Percentiles rank a stretch among this genome's conserved stretches.
phyloP scores from a whole-genome alignment of 768 basidiomycete species.

The Lactarius hatsudake region DNA sequence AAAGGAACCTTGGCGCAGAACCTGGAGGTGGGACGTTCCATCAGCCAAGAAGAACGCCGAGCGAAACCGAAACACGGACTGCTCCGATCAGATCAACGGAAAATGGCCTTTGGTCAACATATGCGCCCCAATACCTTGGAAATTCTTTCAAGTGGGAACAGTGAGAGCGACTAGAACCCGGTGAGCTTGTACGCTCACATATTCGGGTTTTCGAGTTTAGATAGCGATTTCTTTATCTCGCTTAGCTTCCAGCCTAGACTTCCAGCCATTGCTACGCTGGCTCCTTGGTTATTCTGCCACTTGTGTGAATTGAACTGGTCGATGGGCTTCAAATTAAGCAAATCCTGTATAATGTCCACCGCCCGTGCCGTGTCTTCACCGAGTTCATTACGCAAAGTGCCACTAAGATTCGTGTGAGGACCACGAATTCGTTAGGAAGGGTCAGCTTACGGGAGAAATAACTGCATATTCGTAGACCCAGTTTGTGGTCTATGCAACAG shows the following conservation, averaged over 20 bases:
- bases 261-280: conserved; percentile 20
- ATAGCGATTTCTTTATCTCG: conserved; percentile 9
- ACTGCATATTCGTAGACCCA: conserved; percentile 25
- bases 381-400: conserved; percentile 13
- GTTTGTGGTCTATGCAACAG: conserved; percentile 26
- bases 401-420: background rate
- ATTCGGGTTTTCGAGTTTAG: background rate
- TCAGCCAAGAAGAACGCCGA: background rate
- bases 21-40: conserved; percentile 34
- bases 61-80: conserved; percentile 36
- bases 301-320: conserved; percentile 19
- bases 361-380: conserved; percentile 11
- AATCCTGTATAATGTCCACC: conserved; percentile 2
- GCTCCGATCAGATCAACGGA: conserved; percentile 59
- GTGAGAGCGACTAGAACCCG: background rate
- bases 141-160: conserved; percentile 32
- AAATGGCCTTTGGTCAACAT: conserved; percentile 49
- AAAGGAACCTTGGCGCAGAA: conserved; percentile 57
- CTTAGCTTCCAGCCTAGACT: conserved; percentile 19
- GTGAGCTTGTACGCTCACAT: background rate
- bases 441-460: conserved; percentile 38
- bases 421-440: background rate
- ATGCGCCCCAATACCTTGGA: conserved; percentile 49
- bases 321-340: conserved; percentile 20
- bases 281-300: conserved; percentile 14